Conservation (phyloP, 768 basidiomycete species). For the Tylopilus intermedius region DNA sequence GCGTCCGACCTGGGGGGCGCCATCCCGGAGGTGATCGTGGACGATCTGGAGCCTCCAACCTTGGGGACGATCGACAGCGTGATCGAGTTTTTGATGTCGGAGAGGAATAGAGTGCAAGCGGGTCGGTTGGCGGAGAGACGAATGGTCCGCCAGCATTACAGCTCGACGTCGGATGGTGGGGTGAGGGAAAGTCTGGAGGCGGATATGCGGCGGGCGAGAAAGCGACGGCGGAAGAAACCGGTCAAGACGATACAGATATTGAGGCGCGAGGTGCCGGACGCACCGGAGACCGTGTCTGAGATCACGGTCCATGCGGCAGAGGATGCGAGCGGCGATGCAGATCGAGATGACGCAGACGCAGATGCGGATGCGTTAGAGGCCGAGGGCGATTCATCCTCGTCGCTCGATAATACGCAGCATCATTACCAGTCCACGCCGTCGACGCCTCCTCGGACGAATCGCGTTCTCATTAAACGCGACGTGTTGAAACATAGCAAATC, state of each 20-base stretch:
- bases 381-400: conserved; percentile 29
- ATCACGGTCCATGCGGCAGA: conserved; percentile 19
- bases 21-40: conserved; percentile 21
- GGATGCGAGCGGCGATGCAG: conserved; percentile 26
- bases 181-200: conserved; percentile 36
- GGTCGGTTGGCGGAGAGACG: conserved; percentile 28
- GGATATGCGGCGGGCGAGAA: conserved; percentile 36
- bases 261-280: conserved; percentile 15
- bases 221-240: conserved; percentile 37
- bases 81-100: conserved; percentile 69
- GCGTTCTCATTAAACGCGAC: conserved; percentile 19
- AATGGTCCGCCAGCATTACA: conserved; percentile 23
- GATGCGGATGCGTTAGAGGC: conserved; percentile 11
- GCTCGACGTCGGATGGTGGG: conserved; percentile 34
- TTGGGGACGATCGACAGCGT: conserved; percentile 71
- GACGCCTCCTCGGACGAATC: conserved; percentile 27
- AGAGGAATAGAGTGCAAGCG: conserved; percentile 56
- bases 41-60: conserved; percentile 49
- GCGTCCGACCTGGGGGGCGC: conserved; percentile 19
- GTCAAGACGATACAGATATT: conserved; percentile 27
- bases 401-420: conserved; percentile 18
- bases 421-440: conserved; percentile 27
- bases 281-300: conserved; percentile 19
- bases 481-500: conserved; percentile 41
- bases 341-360: conserved; percentile 19